Percentiles rank a stretch among this genome's conserved stretches.
These are phyloP conservation scores for Francoa sonchifolia DNA, from an alignment of 441 rosid species.

Conservation along the genomic window DNA sequence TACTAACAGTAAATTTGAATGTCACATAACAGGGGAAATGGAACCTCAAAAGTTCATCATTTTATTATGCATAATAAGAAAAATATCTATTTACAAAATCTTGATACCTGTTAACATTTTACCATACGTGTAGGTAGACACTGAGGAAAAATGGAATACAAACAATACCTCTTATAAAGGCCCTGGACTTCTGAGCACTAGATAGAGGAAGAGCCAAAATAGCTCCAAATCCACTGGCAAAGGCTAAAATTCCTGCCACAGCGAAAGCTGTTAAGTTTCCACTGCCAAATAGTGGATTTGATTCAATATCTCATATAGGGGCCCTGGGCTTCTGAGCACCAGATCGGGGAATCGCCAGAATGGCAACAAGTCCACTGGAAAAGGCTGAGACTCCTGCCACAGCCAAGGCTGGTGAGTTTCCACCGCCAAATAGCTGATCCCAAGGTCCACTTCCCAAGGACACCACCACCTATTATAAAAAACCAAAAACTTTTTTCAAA, in stretches of 20 bases:
- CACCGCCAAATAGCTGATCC: constrained; percentile 96
- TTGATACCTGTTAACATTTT: constrained; percentile 6
- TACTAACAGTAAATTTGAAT: too few species aligned
- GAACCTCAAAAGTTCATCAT: constrained; percentile 7
- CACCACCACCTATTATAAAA: constrained; percentile 48
- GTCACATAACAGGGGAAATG: constrained; percentile 1
- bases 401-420: constrained; percentile 80
- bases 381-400: constrained; percentile 70
- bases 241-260: too few species aligned
- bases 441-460: constrained; percentile 90
- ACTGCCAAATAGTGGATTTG: too few species aligned
- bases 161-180: constrained; percentile 42
- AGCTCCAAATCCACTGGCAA: too few species aligned
- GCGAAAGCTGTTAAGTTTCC: too few species aligned
- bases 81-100: constrained; percentile 19
- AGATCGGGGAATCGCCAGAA: constrained; percentile 80
- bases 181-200: too few species aligned
- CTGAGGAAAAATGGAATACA: constrained; percentile 18
- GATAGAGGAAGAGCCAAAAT: too few species aligned
- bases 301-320: too few species aligned
- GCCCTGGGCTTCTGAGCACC: constrained; percentile 47
- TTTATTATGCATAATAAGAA: constrained; percentile 14
- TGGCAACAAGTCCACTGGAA: constrained; percentile 60
- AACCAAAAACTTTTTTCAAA: constrained; percentile 2
- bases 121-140: constrained; percentile 8